These are phyloP conservation scores for Corymbia citriodora DNA, from an alignment of 441 rosid species.

Conservation along the genomic window DNA sequence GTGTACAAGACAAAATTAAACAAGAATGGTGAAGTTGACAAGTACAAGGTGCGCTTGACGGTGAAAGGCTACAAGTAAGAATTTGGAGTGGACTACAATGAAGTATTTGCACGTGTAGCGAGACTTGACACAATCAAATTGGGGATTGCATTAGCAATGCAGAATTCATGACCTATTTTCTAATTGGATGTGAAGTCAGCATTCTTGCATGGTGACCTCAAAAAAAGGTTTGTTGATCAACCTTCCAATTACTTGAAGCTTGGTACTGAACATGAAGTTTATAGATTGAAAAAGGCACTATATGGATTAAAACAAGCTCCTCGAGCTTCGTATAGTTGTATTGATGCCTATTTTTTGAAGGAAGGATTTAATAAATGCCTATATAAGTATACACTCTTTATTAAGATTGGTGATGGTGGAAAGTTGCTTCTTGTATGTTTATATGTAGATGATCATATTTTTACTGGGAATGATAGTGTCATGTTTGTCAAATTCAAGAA, in stretches of 20 bases:
- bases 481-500: background rate
- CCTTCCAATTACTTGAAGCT: background rate
- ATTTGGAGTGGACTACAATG: no score
- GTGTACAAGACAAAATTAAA: background rate
- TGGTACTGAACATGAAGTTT: no score
- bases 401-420: background rate
- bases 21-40: no score
- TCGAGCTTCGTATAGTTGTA: background rate
- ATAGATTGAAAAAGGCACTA: no score
- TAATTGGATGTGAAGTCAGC: no score
- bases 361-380: background rate
- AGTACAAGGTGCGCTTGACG: no score
- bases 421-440: background rate
- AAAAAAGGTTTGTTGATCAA: background rate
- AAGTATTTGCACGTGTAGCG: rapidly evolving
- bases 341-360: background rate
- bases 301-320: background rate
- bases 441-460: background rate
- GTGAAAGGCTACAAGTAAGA: no score
- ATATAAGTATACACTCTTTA: no score
- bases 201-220: background rate
- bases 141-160: rapidly evolving
- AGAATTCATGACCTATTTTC: no score
- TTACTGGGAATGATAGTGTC: background rate
- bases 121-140: no score